Evolutionary conservation across 257 asterid genomes (phyloP), one percentile per base, ranked within the genome.

Genomic region (Solanum etuberosum): DNA sequence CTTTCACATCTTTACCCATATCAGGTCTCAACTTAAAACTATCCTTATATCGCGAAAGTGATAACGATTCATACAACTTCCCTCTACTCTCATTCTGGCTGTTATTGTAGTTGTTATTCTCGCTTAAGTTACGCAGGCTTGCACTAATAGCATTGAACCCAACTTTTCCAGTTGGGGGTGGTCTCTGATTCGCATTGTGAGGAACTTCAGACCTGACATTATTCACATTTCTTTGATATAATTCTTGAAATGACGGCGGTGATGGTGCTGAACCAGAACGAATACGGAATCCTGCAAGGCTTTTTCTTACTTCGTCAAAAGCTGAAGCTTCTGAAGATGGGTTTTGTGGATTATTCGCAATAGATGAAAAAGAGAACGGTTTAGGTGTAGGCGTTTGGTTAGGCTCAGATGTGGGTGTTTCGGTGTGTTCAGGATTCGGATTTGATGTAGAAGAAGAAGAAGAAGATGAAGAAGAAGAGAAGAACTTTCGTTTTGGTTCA

Each of bases 221-320:
- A 57, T 65, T 35, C 29, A 72, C 48, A 31, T 57, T 90, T 38
- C 85, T 87, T 73, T 90, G 83, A 86, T 86, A 94, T n/a, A 94
- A 54, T 27, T 89, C 91, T 29, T 59, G 85, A 40, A 93, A 20
- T 35, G 93, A 91, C 31, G 91, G 91, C 5, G 90, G 71, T 25
- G 71, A 63, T 63, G 71, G 32, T 25, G 15, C 32, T 25, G 71
- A 63, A 63, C 34, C 71, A 63, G 71, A 5, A 25, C 71, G 32
- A 34, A 29, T 25, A 68, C 94, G 90, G 67, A 59, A 90, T 42
- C 80, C 91, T 27, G 87, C 42, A 12, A 91, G 86, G 13, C 81
- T 83, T 51, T 73, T 90, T 0, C 32, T 29, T 38, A 87, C 90
- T 46, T 88, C 78, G 15, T 76, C 87, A 7, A 54, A 7, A 20